Base-by-base conservation (phyloP, 23 red algal genomes). In the Cyanidioschyzon merolae region DNA sequence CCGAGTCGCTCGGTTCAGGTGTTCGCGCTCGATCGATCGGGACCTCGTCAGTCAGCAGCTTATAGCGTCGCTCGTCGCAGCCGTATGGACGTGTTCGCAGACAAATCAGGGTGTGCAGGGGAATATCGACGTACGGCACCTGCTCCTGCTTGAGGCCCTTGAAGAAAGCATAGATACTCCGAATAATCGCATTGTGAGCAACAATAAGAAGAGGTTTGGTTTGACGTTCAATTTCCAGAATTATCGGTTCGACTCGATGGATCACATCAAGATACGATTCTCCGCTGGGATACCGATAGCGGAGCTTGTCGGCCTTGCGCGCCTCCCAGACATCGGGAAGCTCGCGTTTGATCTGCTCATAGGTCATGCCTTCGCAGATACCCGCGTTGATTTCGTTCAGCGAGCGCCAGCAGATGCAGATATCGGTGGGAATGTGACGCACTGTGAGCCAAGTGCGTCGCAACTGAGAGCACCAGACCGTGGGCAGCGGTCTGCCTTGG, bases 301-400 rank as follows among this genome's bases (percentile, higher is more conserved):
- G 84, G 1, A 98, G 79, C 71, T 98, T 98, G 79, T 98, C 94
- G 2, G 75, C 74, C 58, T 92, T 92, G 21, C 94, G 74, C 40
- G 75, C 83, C 1, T 67, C 67, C 35, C 85, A 84, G 21, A 91
- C 79, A 27, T 91, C 76, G 17, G 94, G 94, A 63, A 87, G 41
- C 76, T 86, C 41, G 3, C 89, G 59, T 12, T 80, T 82, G 29
- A 98, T 79, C 7, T 79, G 78, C 35, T 88, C 82, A 57, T 92
- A 98, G 17, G 94, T 98, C 82, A 92, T 89, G 45, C 94, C 94
- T 79, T 98, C 94, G 68, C 94, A 98, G 34, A 89, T 79, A 57
- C 94, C 94, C n/a, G 94, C 94, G 67, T 98, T 86, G 41, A 98
- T 98, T 57, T 98, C 94, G 79, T 98, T 98, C 17, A 98, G 76